Base-by-base conservation (phyloP, 441 rosid species). In the Adansonia madagascariensis region DNA sequence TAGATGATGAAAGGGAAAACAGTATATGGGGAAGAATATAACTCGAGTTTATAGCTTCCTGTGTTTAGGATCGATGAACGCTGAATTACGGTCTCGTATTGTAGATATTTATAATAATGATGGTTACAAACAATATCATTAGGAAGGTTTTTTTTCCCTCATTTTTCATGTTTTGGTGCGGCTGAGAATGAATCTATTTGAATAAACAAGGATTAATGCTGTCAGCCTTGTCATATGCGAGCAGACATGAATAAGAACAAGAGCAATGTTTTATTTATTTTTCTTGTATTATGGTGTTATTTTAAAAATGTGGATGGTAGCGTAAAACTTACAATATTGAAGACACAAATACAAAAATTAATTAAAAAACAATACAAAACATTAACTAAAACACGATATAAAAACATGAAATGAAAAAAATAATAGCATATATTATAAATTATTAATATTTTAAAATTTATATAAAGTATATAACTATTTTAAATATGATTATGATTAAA, bases 61-160 rank as follows among this genome's bases (percentile, higher is more conserved):
- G 44, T 77, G 43, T 73, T 74, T 22, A 31, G 76, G 74, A 75
- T 78, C 75, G n/a, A 69, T 69, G 64, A 41, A 27, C 0, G 65
- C 76, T 9, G 78, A 71, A 52, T 74, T 79, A 63, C 63, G 74
- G 52, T 69, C 15, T 79, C 66, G 62, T 75, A 17, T 39, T 82
- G 87, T 86, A 86, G 86, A 84, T 82, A 80, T 46, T 39, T 39
- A 80, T 70, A 75, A 75, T 56, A 35, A 71, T 46, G 64, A 64
- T 75, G 43, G 14, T 69, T 70, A 79, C 31, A 60, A 73, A 75
- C 82, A 18, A 59, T 47, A 55, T 63, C 76, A 77, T 31, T 56
- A 56, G 61, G 61, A 17, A 17, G 24, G 61, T 10, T 49, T 11
- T 49, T 49, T 49, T 49, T 49, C n/a, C 27, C 27, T 24, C 27